These are phyloP conservation scores for Lolium perenne DNA, from an alignment of 176 grass and related monocot species.

Conservation along the genomic window DNA sequence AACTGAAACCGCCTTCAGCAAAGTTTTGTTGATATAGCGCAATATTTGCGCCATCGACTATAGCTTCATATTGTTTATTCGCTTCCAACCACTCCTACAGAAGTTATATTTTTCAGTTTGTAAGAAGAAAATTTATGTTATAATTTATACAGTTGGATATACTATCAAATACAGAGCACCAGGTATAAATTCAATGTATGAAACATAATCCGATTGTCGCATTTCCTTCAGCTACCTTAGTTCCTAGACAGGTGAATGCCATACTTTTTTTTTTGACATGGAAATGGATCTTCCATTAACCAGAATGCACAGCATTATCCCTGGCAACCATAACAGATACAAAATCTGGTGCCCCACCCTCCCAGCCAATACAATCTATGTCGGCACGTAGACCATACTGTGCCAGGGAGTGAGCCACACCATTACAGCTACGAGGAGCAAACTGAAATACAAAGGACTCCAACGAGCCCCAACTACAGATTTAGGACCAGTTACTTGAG, in stretches of 20 bases:
- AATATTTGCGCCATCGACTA: conserved; percentile 91
- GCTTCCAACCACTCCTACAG: conserved; percentile 80
- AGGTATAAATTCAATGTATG: background rate
- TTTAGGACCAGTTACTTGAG: background rate
- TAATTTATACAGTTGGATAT: background rate
- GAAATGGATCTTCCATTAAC: no score
- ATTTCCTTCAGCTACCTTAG: no score
- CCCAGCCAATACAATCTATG: no score
- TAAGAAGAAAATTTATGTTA: conserved; percentile 1
- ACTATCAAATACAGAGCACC: background rate
- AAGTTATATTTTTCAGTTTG: background rate
- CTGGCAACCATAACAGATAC: no score
- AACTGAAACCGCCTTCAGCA: conserved; percentile 76
- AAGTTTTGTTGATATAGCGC: conserved; percentile 98
- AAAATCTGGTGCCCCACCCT: no score
- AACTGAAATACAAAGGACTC: no score
- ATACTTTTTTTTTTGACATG: no score
- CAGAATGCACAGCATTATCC: no score
- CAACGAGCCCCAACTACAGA: background rate
- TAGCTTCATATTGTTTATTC: conserved; percentile 57
- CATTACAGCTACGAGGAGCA: no score
- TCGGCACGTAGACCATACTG: no score
- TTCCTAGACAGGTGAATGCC: no score
- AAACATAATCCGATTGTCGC: background rate
- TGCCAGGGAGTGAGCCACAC: no score